phyloP scores from a whole-genome alignment of 495 filamentous ascomycete species.

The Tuber calosporum region DNA sequence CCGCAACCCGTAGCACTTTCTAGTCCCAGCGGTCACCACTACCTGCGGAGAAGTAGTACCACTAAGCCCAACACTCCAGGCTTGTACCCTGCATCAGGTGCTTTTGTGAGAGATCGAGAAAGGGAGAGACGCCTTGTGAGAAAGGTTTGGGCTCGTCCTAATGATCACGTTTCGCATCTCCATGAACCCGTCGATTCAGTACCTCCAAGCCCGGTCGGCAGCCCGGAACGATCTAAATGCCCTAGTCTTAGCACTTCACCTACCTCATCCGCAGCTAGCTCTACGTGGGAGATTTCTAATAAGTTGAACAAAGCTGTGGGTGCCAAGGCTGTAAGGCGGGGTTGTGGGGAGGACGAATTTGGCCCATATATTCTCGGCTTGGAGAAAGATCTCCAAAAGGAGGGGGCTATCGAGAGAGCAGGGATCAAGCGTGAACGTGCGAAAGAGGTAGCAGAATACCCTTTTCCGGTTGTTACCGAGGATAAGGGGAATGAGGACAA shows the following conservation, averaged over 20 bases:
- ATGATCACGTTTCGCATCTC: conserved; percentile 42
- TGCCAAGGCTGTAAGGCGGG: conserved; percentile 22
- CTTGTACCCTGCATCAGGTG: conserved; percentile 26
- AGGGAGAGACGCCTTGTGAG: conserved; percentile 33
- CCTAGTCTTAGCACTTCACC: conserved; percentile 41
- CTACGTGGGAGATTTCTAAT: conserved; percentile 32
- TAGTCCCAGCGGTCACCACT: conserved; percentile 30
- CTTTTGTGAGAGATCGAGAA: conserved; percentile 32
- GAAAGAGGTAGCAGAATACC: conserved; percentile 34
- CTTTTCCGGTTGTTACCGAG: conserved; percentile 31
- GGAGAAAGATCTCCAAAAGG: conserved; percentile 30
- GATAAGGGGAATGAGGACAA: conserved; percentile 17
- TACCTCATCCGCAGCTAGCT: conserved; percentile 37
- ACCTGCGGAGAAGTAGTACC: conserved; percentile 35
- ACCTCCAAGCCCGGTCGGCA: conserved; percentile 35
- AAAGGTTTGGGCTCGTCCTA: conserved; percentile 31
- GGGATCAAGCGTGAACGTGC: conserved; percentile 30
- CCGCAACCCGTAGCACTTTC: conserved; percentile 40
- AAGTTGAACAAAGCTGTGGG: conserved; percentile 20
- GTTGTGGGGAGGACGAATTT: conserved; percentile 36
- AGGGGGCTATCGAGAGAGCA: conserved; percentile 26
- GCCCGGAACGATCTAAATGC: conserved; percentile 34
- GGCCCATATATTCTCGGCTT: conserved; percentile 33
- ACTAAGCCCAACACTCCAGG: conserved; percentile 28
- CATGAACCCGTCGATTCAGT: conserved; percentile 40